These are phyloP conservation scores for Rossbeevera mucosa DNA, from an alignment of 768 basidiomycete species.

Conservation along the genomic window DNA sequence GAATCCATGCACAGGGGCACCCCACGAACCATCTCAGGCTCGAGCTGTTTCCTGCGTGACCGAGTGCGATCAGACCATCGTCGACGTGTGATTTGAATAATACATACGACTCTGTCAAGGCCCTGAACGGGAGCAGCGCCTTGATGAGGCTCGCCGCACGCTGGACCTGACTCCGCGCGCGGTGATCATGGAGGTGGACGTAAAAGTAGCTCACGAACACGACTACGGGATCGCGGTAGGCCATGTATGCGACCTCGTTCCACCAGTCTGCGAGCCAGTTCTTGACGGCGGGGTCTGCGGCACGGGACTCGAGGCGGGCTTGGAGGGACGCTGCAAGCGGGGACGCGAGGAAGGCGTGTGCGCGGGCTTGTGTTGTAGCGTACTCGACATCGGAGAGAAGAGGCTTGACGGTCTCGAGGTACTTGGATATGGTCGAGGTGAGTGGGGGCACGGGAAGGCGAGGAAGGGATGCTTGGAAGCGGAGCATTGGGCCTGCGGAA, in stretches of 20 bases:
- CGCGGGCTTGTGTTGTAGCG: conserved; percentile 50
- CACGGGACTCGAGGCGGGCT: conserved; percentile 68
- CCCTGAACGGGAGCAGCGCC: conserved; percentile 80
- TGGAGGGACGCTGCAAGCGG: conserved; percentile 72
- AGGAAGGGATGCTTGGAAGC: conserved; percentile 51
- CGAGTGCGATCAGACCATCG: neutral
- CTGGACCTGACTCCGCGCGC: conserved; percentile 50
- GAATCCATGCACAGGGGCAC: conserved; percentile 84
- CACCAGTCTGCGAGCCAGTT: conserved; percentile 99
- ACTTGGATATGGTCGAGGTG: conserved; percentile 78
- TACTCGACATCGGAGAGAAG: conserved; percentile 65
- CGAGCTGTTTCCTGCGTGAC: conserved; percentile 59
- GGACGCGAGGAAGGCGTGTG: conserved; percentile 65
- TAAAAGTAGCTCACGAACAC: conserved; percentile 96
- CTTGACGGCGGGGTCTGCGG: conserved; percentile 48
- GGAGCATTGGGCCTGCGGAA: conserved; percentile 62
- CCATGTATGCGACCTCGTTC: conserved; percentile 91
- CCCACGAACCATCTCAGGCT: conserved; percentile 80
- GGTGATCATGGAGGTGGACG: conserved; percentile 69
- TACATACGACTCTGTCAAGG: conserved; percentile 71
- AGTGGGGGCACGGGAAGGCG: conserved; percentile 85
- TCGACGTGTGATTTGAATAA: neutral
- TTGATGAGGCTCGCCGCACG: conserved; percentile 82
- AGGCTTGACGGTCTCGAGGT: conserved; percentile 81
- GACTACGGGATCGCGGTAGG: conserved; percentile 83